Conservation (phyloP, 176 grass and related monocot genomes). For the Oryza glumipatula region DNA sequence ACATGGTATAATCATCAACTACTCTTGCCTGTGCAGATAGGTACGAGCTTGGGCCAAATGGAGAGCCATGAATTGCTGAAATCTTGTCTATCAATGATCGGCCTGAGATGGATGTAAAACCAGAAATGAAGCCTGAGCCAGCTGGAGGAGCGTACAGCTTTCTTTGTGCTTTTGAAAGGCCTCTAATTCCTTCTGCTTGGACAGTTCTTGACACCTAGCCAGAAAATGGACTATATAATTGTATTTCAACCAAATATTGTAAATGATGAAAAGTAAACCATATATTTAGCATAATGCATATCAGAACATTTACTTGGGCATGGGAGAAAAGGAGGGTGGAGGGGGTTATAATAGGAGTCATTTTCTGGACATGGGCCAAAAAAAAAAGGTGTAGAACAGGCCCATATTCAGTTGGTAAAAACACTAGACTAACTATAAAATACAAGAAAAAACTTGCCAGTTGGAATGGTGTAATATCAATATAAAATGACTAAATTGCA, state of each 20-base stretch:
- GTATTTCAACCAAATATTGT: conserved; percentile 17
- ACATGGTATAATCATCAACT: conserved; percentile 97
- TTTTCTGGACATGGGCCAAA: background rate
- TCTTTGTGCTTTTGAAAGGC: conserved; percentile 80
- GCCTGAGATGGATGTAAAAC: conserved; percentile 87
- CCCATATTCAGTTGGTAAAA: conserved; percentile 21
- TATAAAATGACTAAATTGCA: conserved; percentile 3
- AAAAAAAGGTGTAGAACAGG: background rate
- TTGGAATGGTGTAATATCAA: conserved; percentile 23
- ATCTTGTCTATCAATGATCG: conserved; percentile 87
- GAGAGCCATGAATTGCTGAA: conserved; percentile 56
- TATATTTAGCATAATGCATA: conserved; percentile 10
- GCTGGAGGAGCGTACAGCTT: conserved; percentile 85
- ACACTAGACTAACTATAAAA: background rate
- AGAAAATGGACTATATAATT: conserved; percentile 34
- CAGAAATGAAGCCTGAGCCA: conserved; percentile 97
- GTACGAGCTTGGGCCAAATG: conserved; percentile 85
- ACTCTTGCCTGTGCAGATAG: conserved; percentile 96
- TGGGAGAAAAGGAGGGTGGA: background rate
- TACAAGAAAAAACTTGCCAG: background rate
- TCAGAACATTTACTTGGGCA: background rate
- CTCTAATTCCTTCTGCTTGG: conserved; percentile 83
- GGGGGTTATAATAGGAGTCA: background rate
- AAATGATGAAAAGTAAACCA: conserved; percentile 32
- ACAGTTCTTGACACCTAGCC: conserved; percentile 90